phyloP scores from a whole-genome alignment of 2,329 filamentous ascomycete species.

The Leptoxyphium fumago region DNA sequence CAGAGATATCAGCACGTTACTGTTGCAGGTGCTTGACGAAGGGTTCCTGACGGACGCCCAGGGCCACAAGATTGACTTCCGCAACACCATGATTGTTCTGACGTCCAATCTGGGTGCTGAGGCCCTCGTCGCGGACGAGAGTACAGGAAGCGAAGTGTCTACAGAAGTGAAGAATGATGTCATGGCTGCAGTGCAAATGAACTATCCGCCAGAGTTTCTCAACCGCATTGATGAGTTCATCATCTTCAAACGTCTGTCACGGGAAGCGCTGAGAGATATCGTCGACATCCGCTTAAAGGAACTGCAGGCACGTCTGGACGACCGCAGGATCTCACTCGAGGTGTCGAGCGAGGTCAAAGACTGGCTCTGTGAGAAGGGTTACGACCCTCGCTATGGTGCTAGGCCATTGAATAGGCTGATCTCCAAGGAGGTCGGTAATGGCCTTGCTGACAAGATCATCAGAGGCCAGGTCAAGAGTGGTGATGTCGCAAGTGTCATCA shows the following conservation, averaged over 20 bases:
- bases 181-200: constrained; percentile 66
- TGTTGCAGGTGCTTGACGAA: constrained; percentile 90
- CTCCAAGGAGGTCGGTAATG: constrained; percentile 75
- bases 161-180: constrained; percentile 62
- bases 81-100: constrained; percentile 90
- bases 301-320: constrained; percentile 67
- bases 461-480: constrained; percentile 65
- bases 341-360: constrained; percentile 59
- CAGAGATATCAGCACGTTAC: constrained; percentile 77
- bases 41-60: constrained; percentile 91
- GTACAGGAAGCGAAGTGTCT: constrained; percentile 37
- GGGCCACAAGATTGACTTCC: constrained; percentile 92
- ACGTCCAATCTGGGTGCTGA: constrained; percentile 91
- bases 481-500: constrained; percentile 53
- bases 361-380: constrained; percentile 81
- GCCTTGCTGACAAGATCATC: constrained; percentile 83
- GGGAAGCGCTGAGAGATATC: constrained; percentile 69
- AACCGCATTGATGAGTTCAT: constrained; percentile 97
- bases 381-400: constrained; percentile 83
- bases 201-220: constrained; percentile 82
- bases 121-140: constrained; percentile 52
- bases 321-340: constrained; percentile 64
- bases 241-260: constrained; percentile 76
- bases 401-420: constrained; percentile 84
- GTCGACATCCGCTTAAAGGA: constrained; percentile 83